Conservation (phyloP, 75 land plant species). For the Cryptomeria japonica region DNA sequence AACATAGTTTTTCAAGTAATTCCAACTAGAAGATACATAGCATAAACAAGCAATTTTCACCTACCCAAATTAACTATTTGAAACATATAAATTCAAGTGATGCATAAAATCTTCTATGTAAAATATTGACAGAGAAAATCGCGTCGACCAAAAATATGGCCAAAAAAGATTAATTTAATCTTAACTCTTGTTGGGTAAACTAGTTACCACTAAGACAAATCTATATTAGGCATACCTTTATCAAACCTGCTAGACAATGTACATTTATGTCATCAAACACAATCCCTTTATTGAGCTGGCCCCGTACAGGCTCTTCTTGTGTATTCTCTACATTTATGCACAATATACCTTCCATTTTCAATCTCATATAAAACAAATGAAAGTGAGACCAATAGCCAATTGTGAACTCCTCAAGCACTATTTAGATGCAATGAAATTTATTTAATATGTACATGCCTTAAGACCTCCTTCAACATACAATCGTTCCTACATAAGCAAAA, state of each 20-base stretch:
- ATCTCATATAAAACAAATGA: not conserved
- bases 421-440: not conserved
- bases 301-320: conserved; percentile 88
- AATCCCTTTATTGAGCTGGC: conserved; percentile 89
- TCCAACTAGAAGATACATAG: not conserved
- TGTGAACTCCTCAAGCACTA: not conserved
- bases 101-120: not conserved
- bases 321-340: conserved; percentile 93
- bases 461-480: conserved; percentile 88
- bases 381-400: not conserved
- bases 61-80: not conserved
- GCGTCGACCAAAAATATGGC: not conserved
- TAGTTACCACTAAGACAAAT: not conserved
- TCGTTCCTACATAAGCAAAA: conserved; percentile 87
- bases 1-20: not conserved
- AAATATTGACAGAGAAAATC: not conserved
- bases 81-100: not conserved
- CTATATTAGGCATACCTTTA: conserved; percentile 49
- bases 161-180: not conserved
- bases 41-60: not conserved
- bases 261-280: conserved; percentile 91
- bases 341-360: conserved; percentile 95
- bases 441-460: conserved; percentile 48
- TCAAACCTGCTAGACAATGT: conserved; percentile 94
- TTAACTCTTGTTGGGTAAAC: not conserved